Evolutionary conservation across 129 eudicot genomes (phyloP).

Genomic region (Solidago caesia): DNA sequence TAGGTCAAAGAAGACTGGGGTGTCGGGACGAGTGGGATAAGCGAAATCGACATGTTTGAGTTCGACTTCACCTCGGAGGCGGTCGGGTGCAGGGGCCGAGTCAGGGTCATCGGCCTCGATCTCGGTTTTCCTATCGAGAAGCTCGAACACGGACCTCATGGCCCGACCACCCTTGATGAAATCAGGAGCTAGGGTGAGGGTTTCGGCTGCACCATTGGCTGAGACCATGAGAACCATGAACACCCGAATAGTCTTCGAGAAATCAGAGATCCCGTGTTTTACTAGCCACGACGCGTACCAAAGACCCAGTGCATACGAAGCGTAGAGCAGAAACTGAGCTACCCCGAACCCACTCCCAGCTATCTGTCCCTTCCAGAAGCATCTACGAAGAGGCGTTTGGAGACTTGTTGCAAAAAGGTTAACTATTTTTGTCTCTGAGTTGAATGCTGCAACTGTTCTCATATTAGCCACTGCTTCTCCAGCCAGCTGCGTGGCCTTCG

Average conservation of each 20-base stretch:
- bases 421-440: slow-evolving; percentile 79
- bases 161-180: slow-evolving; percentile 98
- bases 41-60: slow-evolving; percentile 85
- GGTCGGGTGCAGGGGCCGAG: slow-evolving; percentile 62
- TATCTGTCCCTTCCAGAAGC: slow-evolving; percentile 97
- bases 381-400: slow-evolving; percentile 62
- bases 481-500: slow-evolving; percentile 92
- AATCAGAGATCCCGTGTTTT: slow-evolving; percentile 90
- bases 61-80: slow-evolving; percentile 89
- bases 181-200: slow-evolving; percentile 91
- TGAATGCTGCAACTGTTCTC: slow-evolving; percentile 95
- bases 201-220: slow-evolving; percentile 97
- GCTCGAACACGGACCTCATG: slow-evolving; percentile 82
- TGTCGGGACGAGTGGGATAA: slow-evolving; percentile 88
- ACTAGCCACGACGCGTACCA: slow-evolving; percentile 99
- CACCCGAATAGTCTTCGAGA: slow-evolving; percentile 90
- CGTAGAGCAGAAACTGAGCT: slow-evolving; percentile 90
- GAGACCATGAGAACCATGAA: slow-evolving; percentile 99
- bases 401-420: slow-evolving; percentile 66
- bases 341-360: slow-evolving; percentile 92
- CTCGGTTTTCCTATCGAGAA: slow-evolving; percentile 83
- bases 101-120: slow-evolving; percentile 82
- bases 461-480: slow-evolving; percentile 93
- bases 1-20: slow-evolving; percentile 60
- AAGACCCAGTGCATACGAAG: slow-evolving; percentile 89